A percentile compares a stretch with the other conserved stretches of the same genome.
Conservation (phyloP, 352 stramenopile genomes). For the Elongisporangium prolatum region DNA sequence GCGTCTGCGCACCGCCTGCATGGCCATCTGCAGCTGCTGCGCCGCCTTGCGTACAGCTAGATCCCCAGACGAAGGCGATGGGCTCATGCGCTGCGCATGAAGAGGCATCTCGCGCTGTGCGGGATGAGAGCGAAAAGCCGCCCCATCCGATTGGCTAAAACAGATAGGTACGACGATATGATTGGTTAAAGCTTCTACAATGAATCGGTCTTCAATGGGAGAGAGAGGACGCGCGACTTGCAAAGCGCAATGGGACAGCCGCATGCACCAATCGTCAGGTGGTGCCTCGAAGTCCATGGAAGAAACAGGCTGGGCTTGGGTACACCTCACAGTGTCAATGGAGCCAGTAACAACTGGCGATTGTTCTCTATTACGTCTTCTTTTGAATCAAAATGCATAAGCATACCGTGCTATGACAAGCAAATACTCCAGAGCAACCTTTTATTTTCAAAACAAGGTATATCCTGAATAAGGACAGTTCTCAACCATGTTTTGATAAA, state of each 20-base stretch:
- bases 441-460: neutral
- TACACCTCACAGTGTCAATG: neutral
- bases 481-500: neutral
- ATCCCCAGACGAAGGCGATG: neutral
- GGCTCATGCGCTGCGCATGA: constrained; percentile 12
- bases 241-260: neutral
- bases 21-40: constrained; percentile 49
- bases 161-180: too few relatives aligned
- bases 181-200: neutral
- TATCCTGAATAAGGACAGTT: neutral
- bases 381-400: neutral
- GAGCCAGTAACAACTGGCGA: neutral
- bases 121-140: neutral
- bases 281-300: neutral
- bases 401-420: neutral
- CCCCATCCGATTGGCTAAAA: neutral
- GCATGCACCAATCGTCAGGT: neutral
- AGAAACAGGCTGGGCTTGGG: neutral
- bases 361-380: neutral
- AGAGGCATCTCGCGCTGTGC: constrained; percentile 1
- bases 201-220: neutral
- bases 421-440: neutral
- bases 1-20: constrained; percentile 27
- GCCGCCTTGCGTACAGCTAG: constrained; percentile 36
- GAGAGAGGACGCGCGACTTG: neutral